Percentiles rank a stretch among this genome's conserved stretches.
These are phyloP conservation scores for Nicotiana obtusifolia DNA, from an alignment of 257 asterid genomes.

Conservation along the genomic window DNA sequence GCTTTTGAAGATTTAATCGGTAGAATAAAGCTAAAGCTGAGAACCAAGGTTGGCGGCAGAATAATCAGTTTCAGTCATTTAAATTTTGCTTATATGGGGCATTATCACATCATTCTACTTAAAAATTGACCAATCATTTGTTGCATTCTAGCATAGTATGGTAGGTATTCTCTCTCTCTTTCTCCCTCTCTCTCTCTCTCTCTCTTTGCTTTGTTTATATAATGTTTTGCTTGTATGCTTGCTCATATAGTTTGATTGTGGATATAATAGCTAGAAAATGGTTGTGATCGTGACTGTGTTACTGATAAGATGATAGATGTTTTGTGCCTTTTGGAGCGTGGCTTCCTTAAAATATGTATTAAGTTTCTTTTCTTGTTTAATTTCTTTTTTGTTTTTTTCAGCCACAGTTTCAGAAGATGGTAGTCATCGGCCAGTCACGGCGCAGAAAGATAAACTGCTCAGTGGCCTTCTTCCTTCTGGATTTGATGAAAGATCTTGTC, in stretches of 20 bases:
- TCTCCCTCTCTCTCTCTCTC: no score
- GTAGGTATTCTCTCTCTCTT: background rate
- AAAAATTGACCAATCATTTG: background rate
- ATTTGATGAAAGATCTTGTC: conserved; percentile 56
- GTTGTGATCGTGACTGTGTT: background rate
- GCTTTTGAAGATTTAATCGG: background rate
- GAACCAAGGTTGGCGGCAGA: background rate
- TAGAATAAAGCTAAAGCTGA: background rate
- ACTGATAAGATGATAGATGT: background rate
- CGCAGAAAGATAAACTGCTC: conserved; percentile 38
- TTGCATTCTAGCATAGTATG: background rate
- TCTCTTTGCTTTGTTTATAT: no score
- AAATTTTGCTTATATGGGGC: background rate
- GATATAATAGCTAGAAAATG: background rate
- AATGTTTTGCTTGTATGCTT: background rate
- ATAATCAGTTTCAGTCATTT: background rate
- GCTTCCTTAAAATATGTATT: background rate
- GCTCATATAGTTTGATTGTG: background rate
- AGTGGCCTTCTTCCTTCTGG: conserved; percentile 63
- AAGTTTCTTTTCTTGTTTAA: background rate
- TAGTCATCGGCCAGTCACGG: conserved; percentile 25
- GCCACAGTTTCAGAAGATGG: conserved; percentile 24
- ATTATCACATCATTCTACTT: background rate
- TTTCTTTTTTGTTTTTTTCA: conserved; percentile 16
- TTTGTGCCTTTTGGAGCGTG: background rate